phyloP scores from a whole-genome alignment of 1,284 basidiomycete genomes.

The Trichosporon ovoides region DNA sequence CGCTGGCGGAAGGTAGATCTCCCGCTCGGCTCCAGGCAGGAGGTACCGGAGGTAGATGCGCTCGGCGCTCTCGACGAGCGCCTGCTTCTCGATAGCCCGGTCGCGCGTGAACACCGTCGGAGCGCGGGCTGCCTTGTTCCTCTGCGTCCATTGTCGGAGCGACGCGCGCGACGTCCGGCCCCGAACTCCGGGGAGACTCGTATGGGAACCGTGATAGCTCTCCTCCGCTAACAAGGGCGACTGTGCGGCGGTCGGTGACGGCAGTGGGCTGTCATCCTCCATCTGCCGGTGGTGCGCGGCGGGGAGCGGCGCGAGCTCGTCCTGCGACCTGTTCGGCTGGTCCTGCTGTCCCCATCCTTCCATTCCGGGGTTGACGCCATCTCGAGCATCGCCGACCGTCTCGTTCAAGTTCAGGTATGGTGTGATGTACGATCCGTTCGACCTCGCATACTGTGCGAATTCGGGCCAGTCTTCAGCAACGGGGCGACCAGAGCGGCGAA shows the following conservation, averaged over 20 bases:
- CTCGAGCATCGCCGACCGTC: not conserved
- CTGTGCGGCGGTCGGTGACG: not conserved
- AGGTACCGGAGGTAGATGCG: conserved; percentile 93
- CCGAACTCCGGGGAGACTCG: not conserved
- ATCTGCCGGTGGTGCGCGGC: not conserved
- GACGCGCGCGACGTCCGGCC: not conserved
- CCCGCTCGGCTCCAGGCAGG: conserved; percentile 58
- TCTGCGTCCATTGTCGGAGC: conserved; percentile 8
- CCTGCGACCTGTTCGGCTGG: not conserved
- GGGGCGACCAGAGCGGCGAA: conserved; percentile 83
- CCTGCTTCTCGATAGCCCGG: conserved; percentile 78
- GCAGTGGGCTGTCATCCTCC: conserved; percentile 1
- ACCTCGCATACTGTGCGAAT: conserved; percentile 79
- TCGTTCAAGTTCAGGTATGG: conserved; percentile 53
- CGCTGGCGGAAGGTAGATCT: conserved; percentile 85
- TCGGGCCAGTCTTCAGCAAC: conserved; percentile 97
- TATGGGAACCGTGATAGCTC: conserved; percentile 7
- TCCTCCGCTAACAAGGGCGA: conserved; percentile 5
- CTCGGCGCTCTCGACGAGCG: conserved; percentile 88
- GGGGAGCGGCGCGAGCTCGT: not conserved
- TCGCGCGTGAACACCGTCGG: conserved; percentile 85
- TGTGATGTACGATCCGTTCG: conserved; percentile 59
- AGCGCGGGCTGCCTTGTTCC: conserved; percentile 50
- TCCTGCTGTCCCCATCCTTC: not conserved
- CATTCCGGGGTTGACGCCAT: not conserved